Evolutionary conservation across 192 early-diverging fungal species (phyloP).

Genomic region (Coemansia sp.): DNA sequence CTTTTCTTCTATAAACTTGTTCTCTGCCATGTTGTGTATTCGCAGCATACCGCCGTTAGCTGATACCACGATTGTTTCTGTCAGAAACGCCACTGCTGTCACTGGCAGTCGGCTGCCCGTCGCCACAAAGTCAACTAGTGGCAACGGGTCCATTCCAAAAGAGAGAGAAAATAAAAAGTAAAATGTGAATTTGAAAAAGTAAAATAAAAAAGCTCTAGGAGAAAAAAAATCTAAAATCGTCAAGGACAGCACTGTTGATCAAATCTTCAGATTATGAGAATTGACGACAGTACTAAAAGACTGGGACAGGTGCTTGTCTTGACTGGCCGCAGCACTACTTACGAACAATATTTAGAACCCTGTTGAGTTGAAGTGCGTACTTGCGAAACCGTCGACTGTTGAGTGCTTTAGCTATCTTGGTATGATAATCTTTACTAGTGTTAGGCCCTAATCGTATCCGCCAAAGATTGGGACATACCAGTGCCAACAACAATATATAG

Average conservation of each 20-base stretch:
- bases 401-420: too few species aligned
- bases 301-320: too few species aligned
- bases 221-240: not conserved
- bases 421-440: too few species aligned
- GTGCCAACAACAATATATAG: too few species aligned
- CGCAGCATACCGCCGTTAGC: conserved; percentile 48
- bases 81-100: conserved; percentile 53
- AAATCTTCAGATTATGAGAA: not conserved
- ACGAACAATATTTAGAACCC: not conserved
- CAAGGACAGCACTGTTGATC: not conserved
- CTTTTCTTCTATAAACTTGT: conserved; percentile 4
- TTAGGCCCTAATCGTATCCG: not conserved
- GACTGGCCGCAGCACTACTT: not conserved
- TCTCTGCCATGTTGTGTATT: conserved; percentile 23
- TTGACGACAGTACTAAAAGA: not conserved
- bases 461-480: not conserved
- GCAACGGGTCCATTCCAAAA: not conserved
- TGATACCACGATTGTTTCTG: conserved; percentile 35
- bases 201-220: not conserved
- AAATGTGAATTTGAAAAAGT: not conserved
- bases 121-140: not conserved
- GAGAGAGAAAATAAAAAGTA: not conserved
- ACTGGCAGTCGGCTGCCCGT: conserved; percentile 33
- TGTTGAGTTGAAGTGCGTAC: not conserved
- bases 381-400: not conserved